Percentiles rank a stretch among this genome's conserved stretches.
Evolutionary conservation across 2,329 filamentous ascomycete genomes (phyloP).

Genomic region (Cordyceps farinosa): DNA sequence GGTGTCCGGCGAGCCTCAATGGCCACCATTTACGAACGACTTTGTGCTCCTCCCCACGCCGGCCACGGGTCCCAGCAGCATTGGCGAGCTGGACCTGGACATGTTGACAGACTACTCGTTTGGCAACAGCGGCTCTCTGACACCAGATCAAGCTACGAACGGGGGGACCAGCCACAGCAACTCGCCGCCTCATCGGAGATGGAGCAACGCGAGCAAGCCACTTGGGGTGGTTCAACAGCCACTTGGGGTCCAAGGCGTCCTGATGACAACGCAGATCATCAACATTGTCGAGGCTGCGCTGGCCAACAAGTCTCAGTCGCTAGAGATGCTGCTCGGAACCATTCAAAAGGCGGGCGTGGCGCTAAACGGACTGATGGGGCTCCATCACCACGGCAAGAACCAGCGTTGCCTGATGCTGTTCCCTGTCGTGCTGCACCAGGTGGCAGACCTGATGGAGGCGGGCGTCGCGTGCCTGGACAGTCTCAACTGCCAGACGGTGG

Average conservation of each 20-base stretch:
- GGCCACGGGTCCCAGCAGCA: background rate
- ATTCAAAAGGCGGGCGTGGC: background rate
- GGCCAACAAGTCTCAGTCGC: background rate
- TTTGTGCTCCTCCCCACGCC: background rate
- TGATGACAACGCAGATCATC: background rate
- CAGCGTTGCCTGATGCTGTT: background rate
- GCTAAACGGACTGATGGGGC: background rate
- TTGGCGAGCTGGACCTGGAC: background rate
- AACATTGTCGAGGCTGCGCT: background rate
- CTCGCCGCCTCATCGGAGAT: background rate
- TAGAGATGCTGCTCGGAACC: background rate
- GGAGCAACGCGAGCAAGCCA: background rate
- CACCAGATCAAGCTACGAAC: background rate
- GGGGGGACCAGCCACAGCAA: background rate
- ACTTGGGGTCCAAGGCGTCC: background rate
- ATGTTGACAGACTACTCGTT: background rate
- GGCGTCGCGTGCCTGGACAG: background rate
- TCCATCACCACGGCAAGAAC: background rate
- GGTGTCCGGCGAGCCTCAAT: background rate
- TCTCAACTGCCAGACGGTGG: background rate
- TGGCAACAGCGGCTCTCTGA: background rate
- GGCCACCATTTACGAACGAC: background rate
- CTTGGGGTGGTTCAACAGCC: background rate
- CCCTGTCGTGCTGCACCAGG: background rate
- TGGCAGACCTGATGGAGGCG: background rate